Evolutionary conservation across 371 early-diverging fungal species (phyloP).

Genomic region (Mucor irregularis): DNA sequence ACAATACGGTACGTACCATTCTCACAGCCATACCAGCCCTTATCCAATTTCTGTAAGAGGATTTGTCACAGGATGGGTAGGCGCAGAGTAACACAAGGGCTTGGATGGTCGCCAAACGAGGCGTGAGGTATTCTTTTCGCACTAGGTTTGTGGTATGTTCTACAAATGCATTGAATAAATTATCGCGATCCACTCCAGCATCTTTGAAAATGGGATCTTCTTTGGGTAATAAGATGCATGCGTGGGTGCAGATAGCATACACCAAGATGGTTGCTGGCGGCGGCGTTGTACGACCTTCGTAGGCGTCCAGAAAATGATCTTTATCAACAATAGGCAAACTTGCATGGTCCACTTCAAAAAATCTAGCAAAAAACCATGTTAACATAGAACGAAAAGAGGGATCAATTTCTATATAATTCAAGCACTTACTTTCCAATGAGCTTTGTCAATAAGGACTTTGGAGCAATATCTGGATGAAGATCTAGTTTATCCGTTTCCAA

Average conservation of each 20-base stretch:
- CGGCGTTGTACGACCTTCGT: conserved; percentile 28
- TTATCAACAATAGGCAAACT: conserved; percentile 35
- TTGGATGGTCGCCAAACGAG: conserved; percentile 38
- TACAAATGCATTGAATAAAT: conserved; percentile 26
- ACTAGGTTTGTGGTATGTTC: conserved; percentile 29
- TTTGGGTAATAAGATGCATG: conserved; percentile 23
- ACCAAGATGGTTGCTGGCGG: conserved; percentile 38
- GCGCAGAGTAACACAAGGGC: conserved; percentile 40
- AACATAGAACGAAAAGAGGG: background rate
- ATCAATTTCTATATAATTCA: background rate
- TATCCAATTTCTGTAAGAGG: conserved; percentile 43
- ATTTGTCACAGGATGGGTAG: conserved; percentile 30
- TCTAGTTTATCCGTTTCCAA: conserved; percentile 19
- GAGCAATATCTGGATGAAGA: conserved; percentile 15
- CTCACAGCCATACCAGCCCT: conserved; percentile 49
- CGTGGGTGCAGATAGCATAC: conserved; percentile 40
- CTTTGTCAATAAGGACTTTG: conserved; percentile 28
- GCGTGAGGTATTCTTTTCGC: conserved; percentile 35
- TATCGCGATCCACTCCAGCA: conserved; percentile 24
- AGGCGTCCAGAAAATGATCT: conserved; percentile 33
- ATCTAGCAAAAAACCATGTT: background rate
- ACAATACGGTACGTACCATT: conserved; percentile 27
- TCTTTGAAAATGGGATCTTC: conserved; percentile 33
- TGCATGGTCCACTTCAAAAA: conserved; percentile 10
- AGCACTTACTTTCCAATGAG: conserved; percentile 7